Percentiles rank a stretch among this genome's conserved stretches.
phyloP scores from a whole-genome alignment of 768 basidiomycete genomes.

The Favolaschia claudopus region DNA sequence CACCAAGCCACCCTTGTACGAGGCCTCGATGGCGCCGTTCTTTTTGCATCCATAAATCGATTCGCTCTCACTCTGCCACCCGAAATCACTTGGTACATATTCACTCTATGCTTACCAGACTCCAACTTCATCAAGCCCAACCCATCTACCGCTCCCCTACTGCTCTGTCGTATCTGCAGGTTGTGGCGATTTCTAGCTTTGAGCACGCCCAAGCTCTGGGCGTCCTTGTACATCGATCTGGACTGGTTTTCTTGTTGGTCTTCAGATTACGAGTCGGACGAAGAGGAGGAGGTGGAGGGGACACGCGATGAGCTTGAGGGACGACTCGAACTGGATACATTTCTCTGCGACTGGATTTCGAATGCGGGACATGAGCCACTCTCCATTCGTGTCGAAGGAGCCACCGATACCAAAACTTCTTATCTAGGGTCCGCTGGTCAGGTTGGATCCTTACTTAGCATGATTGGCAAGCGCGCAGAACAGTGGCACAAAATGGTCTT shows the following conservation, averaged over 20 bases:
- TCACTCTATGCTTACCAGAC: conserved; percentile 9
- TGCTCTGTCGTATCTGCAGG: conserved; percentile 14
- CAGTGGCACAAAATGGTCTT: conserved; percentile 6
- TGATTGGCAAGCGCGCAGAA: conserved; percentile 2
- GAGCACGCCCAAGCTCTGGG: conserved; percentile 13
- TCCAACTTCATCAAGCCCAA: conserved; percentile 7
- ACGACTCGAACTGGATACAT: too few species aligned
- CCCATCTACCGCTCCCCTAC: not conserved
- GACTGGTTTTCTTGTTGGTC: not conserved
- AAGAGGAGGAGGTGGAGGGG: not conserved
- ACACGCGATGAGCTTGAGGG: too few species aligned
- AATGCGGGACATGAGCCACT: not conserved
- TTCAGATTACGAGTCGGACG: too few species aligned
- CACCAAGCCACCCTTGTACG: not conserved
- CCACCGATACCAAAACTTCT: not conserved
- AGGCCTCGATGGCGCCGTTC: not conserved
- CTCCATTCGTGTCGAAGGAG: not conserved
- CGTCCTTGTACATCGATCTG: conserved; percentile 11
- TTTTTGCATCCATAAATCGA: conserved; percentile 3
- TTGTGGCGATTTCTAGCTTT: conserved; percentile 14
- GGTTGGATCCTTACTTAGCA: not conserved
- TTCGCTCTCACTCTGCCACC: conserved; percentile 11
- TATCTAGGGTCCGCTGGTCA: not conserved
- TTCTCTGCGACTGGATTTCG: conserved; percentile 5
- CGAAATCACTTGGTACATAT: conserved; percentile 15